These are phyloP conservation scores for Leccinum truebloodii DNA, from an alignment of 768 basidiomycete genomes.

Conservation along the genomic window DNA sequence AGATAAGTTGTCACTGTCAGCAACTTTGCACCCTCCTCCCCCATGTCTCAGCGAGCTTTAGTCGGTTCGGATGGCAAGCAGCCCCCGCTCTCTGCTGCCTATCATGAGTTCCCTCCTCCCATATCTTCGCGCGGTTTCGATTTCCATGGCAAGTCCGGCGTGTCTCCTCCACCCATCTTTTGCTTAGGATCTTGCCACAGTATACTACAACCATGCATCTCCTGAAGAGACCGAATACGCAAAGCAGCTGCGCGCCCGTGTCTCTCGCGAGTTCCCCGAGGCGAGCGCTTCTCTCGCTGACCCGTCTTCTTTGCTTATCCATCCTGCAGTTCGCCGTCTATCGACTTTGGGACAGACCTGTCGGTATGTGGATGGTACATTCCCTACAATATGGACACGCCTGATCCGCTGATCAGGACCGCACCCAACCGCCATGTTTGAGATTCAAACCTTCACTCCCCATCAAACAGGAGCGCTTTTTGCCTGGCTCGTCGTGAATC, in stretches of 20 bases:
- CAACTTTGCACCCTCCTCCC: no score
- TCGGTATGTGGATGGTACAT: slow-evolving; percentile 44
- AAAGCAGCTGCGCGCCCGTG: slow-evolving; percentile 54
- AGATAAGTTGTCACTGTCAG: no score
- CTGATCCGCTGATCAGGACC: slow-evolving; percentile 45
- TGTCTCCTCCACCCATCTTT: not conserved
- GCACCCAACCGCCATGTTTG: slow-evolving; percentile 72
- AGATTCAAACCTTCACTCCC: slow-evolving; percentile 66
- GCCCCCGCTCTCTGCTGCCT: slow-evolving; percentile 43
- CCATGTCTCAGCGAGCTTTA: no score
- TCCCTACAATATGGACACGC: not conserved
- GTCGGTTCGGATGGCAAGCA: no score
- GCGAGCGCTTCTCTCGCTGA: slow-evolving; percentile 29
- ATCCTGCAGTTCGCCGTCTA: slow-evolving; percentile 55
- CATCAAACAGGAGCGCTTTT: slow-evolving; percentile 71
- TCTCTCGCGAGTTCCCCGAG: slow-evolving; percentile 70
- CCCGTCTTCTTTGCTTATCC: not conserved
- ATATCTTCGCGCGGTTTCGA: slow-evolving; percentile 67
- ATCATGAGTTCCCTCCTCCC: slow-evolving; percentile 55
- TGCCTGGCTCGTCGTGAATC: slow-evolving; percentile 64
- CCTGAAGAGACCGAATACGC: slow-evolving; percentile 49
- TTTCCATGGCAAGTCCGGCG: slow-evolving; percentile 58
- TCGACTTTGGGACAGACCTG: slow-evolving; percentile 59
- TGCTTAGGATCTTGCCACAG: slow-evolving; percentile 35
- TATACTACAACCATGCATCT: slow-evolving; percentile 59